Base-by-base conservation (phyloP, 345 rosid species). In the Linum tenue region DNA sequence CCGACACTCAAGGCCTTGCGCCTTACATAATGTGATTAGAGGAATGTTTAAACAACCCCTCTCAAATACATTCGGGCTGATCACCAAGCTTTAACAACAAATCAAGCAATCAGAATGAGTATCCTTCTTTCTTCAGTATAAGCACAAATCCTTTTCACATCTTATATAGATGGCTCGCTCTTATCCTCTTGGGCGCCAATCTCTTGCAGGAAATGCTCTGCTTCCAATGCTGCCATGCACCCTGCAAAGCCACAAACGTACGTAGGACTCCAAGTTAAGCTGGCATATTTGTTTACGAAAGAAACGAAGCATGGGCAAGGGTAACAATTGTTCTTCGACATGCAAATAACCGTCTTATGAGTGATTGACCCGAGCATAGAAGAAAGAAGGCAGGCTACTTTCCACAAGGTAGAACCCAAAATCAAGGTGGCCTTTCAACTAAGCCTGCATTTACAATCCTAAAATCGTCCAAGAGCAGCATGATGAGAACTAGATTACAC, bases 221-320 rank as follows among this genome's bases (percentile, higher is more conserved):
- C 97, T 40, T 94, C 99, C 70, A 90, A 80, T 14, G 99, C 99
- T 60, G 99, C 96, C 97, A 90, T 94, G 85, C 97, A 94, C 37
- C 99, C 99, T 94, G 79, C 82, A 80, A 48, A 60, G 56, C 55
- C 55, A 60, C 12, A 57, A 57, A 17, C 60, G 17, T 17, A 10
- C 3, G 37, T 36, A 57, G 22, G 59, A 8, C n/a, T 31, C 5
- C 16, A 5, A 56, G 5, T 56, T 22, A 22, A n/a, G 35, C 5
- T 2, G 35, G 9, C 9, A 41, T 41, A 41, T 41, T 8, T 41
- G 44, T 41, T 41, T 41, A 43, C 50, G 50, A 43, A 43, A 43
- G 9, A 43, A 43, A 43, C 50, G 10, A 43, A 43, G 50, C 50
- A 43, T 43, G 50, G 31, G 31, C 31, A 1, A 22, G 31, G 31